phyloP scores from a whole-genome alignment of 192 early-diverging fungal species.

The Coemansia sp. region DNA sequence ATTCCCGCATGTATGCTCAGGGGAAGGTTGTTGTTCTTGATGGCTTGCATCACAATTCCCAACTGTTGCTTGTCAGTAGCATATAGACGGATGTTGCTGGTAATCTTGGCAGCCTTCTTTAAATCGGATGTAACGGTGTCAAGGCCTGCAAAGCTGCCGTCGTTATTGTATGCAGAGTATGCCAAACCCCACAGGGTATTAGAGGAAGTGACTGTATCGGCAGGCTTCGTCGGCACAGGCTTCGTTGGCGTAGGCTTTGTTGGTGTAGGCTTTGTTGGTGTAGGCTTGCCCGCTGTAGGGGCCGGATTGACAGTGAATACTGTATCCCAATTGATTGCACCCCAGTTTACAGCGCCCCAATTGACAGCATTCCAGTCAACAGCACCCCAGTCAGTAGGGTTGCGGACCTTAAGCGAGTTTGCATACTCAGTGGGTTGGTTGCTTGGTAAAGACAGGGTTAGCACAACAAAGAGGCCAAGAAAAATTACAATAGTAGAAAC shows the following conservation, averaged over 20 bases:
- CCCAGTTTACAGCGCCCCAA: conserved; percentile 28
- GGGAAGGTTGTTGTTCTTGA: conserved; percentile 24
- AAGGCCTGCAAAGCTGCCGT: conserved; percentile 40
- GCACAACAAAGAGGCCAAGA: too few relatives aligned
- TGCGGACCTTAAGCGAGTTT: too few relatives aligned
- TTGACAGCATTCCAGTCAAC: conserved; percentile 30
- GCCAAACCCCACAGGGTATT: conserved; percentile 34
- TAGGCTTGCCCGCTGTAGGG: neutral
- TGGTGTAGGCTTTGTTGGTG: too few relatives aligned
- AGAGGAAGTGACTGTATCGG: neutral
- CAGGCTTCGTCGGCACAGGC: neutral
- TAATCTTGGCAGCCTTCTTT: conserved; percentile 21
- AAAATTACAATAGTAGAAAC: too few relatives aligned
- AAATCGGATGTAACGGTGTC: conserved; percentile 28
- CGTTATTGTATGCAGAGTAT: conserved; percentile 49
- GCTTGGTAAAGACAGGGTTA: too few relatives aligned
- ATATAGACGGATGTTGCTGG: conserved; percentile 50
- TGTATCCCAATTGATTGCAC: conserved; percentile 20
- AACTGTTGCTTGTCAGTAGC: conserved; percentile 52
- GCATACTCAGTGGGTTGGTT: too few relatives aligned
- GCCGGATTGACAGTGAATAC: conserved; percentile 14
- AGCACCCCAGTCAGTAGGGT: too few relatives aligned
- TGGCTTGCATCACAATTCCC: conserved; percentile 28
- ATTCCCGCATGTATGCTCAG: conserved; percentile 44
- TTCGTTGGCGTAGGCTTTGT: too few relatives aligned